phyloP scores from a whole-genome alignment of 352 stramenopile species.

The Globisporangium radiosum region DNA sequence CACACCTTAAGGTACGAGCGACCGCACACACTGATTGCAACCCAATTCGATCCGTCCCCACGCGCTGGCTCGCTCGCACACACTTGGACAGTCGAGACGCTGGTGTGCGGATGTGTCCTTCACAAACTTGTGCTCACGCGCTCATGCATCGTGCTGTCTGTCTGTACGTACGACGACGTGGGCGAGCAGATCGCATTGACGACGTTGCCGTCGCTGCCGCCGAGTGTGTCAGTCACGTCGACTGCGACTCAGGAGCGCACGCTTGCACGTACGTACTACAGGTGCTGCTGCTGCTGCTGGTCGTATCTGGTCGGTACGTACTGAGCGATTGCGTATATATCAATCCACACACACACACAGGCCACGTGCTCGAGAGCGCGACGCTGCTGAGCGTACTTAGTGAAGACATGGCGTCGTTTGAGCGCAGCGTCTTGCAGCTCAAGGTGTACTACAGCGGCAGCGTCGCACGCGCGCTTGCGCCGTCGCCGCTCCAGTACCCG shows the following conservation, averaged over 20 bases:
- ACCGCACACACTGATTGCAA: neutral
- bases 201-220: constrained; percentile 76
- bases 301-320: too few species aligned
- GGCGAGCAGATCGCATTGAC: constrained; percentile 72
- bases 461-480: constrained; percentile 24
- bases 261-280: constrained; percentile 52
- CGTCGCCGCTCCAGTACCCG: constrained; percentile 76
- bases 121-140: neutral
- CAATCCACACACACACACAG: constrained; percentile 12
- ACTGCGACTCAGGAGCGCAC: constrained; percentile 61
- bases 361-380: constrained; percentile 85
- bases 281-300: neutral
- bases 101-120: neutral
- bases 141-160: neutral
- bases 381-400: constrained; percentile 83
- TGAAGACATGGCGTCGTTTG: constrained; percentile 81
- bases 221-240: constrained; percentile 39
- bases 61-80: too few species aligned
- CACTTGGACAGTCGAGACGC: too few species aligned
- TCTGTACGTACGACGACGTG: neutral
- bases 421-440: constrained; percentile 86
- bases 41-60: too few species aligned
- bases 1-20: constrained; percentile 56
- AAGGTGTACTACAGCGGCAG: constrained; percentile 80
- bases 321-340: neutral